These are phyloP conservation scores for Schrenkiella parvula DNA, from an alignment of 345 rosid genomes.

Conservation along the genomic window DNA sequence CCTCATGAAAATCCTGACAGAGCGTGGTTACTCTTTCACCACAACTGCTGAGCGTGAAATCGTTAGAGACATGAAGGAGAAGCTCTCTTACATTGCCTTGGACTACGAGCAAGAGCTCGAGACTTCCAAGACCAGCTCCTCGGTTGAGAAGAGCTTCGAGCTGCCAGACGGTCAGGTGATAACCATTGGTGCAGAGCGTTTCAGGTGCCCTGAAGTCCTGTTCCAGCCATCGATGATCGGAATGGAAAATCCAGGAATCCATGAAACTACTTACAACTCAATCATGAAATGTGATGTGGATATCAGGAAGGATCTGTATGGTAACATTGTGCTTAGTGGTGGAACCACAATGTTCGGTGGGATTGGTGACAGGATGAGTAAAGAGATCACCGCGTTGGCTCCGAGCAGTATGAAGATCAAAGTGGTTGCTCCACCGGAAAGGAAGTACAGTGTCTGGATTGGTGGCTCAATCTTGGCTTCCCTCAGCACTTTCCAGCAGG, in stretches of 20 bases:
- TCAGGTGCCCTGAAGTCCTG: constrained; percentile 68
- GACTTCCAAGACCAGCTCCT: constrained; percentile 53
- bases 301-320: constrained; percentile 63
- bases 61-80: constrained; percentile 69
- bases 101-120: constrained; percentile 72
- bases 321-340: constrained; percentile 61
- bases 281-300: constrained; percentile 63
- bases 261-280: constrained; percentile 62
- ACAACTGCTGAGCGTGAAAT: constrained; percentile 75
- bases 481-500: constrained; percentile 70
- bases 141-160: constrained; percentile 64
- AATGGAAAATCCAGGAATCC: constrained; percentile 65
- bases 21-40: constrained; percentile 68
- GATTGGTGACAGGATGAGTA: constrained; percentile 67
- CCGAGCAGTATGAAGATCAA: constrained; percentile 67
- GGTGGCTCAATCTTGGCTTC: constrained; percentile 58
- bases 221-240: constrained; percentile 75
- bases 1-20: constrained; percentile 59
- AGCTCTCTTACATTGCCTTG: constrained; percentile 60
- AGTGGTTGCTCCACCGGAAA: constrained; percentile 64
- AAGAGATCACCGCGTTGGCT: constrained; percentile 67
- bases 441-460: constrained; percentile 68
- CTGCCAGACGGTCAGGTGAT: constrained; percentile 71
- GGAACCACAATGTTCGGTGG: constrained; percentile 61
- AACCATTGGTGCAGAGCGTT: constrained; percentile 61